These are phyloP conservation scores for Eucalyptus pauciflora DNA, from an alignment of 345 rosid species.

Conservation along the genomic window DNA sequence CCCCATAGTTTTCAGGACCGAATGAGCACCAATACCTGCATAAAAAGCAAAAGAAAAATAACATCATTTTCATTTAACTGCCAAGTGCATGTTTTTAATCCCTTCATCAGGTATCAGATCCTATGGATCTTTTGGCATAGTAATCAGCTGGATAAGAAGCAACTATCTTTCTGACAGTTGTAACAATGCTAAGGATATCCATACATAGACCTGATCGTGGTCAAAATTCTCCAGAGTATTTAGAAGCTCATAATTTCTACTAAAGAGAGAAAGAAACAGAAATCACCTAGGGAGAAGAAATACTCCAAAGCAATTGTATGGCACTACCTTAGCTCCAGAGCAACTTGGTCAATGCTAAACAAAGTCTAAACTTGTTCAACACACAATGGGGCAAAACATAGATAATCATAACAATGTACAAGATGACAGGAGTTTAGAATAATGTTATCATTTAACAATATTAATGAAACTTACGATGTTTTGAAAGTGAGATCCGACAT, in stretches of 20 bases:
- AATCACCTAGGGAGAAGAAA: neutral
- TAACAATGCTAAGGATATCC: neutral
- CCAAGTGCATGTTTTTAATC: neutral
- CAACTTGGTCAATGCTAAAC: neutral
- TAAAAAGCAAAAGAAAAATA: neutral
- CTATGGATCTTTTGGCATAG: neutral
- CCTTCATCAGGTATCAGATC: neutral
- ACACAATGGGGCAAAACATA: neutral
- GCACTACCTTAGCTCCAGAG: neutral
- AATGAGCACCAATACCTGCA: slow-evolving; percentile 92
- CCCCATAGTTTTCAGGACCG: slow-evolving; percentile 97
- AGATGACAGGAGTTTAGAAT: neutral
- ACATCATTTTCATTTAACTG: neutral
- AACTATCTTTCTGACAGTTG: neutral
- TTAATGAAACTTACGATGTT: neutral
- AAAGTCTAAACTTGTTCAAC: neutral
- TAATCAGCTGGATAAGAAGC: neutral
- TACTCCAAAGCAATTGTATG: neutral
- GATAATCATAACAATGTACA: neutral
- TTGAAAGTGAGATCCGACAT: neutral
- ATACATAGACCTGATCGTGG: neutral
- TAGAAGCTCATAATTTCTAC: neutral
- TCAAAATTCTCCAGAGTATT: neutral
- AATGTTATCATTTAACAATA: neutral
- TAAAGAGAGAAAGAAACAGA: neutral